These are phyloP conservation scores for Globisporangium canariense DNA, from an alignment of 352 stramenopile genomes.

Conservation along the genomic window DNA sequence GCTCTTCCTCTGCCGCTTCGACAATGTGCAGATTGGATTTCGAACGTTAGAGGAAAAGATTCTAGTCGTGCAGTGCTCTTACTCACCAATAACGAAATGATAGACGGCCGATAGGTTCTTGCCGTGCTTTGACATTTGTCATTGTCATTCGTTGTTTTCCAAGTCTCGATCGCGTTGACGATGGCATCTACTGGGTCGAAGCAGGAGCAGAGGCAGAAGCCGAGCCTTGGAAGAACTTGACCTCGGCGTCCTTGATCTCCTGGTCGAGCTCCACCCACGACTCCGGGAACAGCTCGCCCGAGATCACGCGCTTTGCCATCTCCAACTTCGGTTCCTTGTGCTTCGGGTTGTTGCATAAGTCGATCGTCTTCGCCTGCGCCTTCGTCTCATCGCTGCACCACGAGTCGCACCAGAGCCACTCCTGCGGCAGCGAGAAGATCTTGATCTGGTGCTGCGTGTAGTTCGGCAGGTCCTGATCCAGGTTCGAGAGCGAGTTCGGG, in stretches of 20 bases:
- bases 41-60: slow-evolving; percentile 67
- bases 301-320: slow-evolving; percentile 99
- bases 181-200: background rate
- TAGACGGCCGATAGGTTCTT: background rate
- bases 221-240: slow-evolving; percentile 10
- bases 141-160: background rate
- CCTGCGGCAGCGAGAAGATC: slow-evolving; percentile 96
- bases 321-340: slow-evolving; percentile 99
- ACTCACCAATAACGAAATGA: slow-evolving; percentile 21
- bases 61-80: slow-evolving; percentile 50
- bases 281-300: slow-evolving; percentile 95
- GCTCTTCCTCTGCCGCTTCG: slow-evolving; percentile 71
- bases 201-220: background rate
- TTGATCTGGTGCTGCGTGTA: slow-evolving; percentile 94
- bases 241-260: slow-evolving; percentile 89
- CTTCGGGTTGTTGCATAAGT: slow-evolving; percentile 99
- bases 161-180: background rate
- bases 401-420: slow-evolving; percentile 99
- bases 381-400: slow-evolving; percentile 99
- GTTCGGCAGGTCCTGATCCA: slow-evolving; percentile 99
- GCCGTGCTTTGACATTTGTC: background rate
- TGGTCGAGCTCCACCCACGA: slow-evolving; percentile 98
- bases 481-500: slow-evolving; percentile 97
- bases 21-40: slow-evolving; percentile 74
- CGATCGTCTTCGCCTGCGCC: slow-evolving; percentile 97